Base-by-base conservation (phyloP, 257 asterid species). In the Capsicum chinense region DNA sequence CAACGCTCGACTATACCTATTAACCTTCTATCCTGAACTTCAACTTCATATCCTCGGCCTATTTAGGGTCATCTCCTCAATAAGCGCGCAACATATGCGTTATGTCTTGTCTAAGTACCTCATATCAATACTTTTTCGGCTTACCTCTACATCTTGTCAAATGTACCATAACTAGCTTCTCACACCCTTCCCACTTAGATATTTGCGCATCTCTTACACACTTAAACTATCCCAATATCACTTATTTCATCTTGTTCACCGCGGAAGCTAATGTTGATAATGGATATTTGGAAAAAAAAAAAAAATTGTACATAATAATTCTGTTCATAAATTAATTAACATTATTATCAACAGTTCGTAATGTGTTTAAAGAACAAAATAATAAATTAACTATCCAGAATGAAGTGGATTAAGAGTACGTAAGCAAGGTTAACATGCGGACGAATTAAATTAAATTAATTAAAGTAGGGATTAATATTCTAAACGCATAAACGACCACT, bases 361-460 rank as follows among this genome's bases (percentile, higher is more conserved):
- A 76, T 21, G 63, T 76, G 42, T 76, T 76, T 12, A 12, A 52
- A 50, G 9, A 76, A 70, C 19, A 48, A 19, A 12, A 48, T 48
- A 11, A 52, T 52, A 21, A 76, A 7, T 3, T 4, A 52, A 52
- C 26, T 71, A 44, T 71, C 79, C 79, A 7, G 3, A 76, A 52
- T 26, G 81, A 50, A 76, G 81, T 76, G 81, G 63, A 52, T 52
- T 76, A 76, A 52, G 63, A 76, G 63, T 76, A 52, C 63, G 60
- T 52, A 12, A 13, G 26, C 81, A 76, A 76, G 26, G 7, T 33
- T 47, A n/a, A 74, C 80, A 73, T 6, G 1, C 12, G 62, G 21
- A 76, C 44, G 21, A 74, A 52, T 52, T 13, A 21, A 76, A 76
- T 76, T 7, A 70, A 5, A 35, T 9, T 56, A 56, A 39, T 39